phyloP scores from a whole-genome alignment of 495 filamentous ascomycete genomes.

The Podospora appendiculata region DNA sequence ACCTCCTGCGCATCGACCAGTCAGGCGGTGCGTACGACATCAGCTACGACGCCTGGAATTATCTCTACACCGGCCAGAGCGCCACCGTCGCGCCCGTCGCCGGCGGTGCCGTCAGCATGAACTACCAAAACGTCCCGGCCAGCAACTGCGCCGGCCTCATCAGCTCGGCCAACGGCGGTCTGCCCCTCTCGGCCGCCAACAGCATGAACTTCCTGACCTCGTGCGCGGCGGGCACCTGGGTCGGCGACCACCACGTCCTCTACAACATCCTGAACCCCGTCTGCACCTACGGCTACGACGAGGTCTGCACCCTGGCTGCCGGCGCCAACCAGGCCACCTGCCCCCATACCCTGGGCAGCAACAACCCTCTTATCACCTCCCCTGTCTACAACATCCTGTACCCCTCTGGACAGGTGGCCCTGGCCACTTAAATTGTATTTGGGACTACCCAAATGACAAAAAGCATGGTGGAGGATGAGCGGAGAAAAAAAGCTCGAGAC shows the following conservation, averaged over 20 bases:
- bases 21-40: slow-evolving; percentile 34
- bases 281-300: slow-evolving; percentile 30
- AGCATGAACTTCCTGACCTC: slow-evolving; percentile 33
- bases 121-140: slow-evolving; percentile 19
- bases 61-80: slow-evolving; percentile 26
- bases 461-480: too few species aligned
- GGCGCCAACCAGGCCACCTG: slow-evolving; percentile 30
- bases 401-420: slow-evolving; percentile 22
- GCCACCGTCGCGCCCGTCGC: slow-evolving; percentile 19
- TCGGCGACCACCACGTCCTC: slow-evolving; percentile 22
- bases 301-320: slow-evolving; percentile 24
- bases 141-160: slow-evolving; percentile 24
- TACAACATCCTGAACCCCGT: slow-evolving; percentile 29
- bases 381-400: slow-evolving; percentile 30
- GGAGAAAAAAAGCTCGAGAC: too few species aligned
- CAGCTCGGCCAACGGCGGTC: slow-evolving; percentile 11
- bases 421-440: neutral
- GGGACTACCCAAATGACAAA: too few species aligned
- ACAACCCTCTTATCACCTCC: neutral
- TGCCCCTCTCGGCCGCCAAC: slow-evolving; percentile 33
- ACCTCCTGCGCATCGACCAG: slow-evolving; percentile 32
- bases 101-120: slow-evolving; percentile 26
- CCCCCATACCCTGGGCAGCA: slow-evolving; percentile 21
- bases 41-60: slow-evolving; percentile 36
- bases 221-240: slow-evolving; percentile 26